Evolutionary conservation across 2,329 filamentous ascomycete species (phyloP).

Genomic region (Phaeoacremonium minimum): DNA sequence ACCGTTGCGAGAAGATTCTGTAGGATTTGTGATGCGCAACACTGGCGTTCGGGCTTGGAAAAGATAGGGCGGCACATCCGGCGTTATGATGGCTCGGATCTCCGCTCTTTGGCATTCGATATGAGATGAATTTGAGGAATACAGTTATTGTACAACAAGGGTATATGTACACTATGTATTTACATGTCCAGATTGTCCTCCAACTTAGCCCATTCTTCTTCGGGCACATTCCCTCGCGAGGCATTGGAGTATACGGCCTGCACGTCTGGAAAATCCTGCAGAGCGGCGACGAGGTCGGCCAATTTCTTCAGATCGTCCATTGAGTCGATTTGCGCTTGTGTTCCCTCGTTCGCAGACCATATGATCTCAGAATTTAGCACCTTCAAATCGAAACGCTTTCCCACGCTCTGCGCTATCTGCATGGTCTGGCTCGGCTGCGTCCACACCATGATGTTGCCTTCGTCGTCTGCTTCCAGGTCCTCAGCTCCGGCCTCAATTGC

Average conservation of each 20-base stretch:
- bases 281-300: conserved; percentile 49
- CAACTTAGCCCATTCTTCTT: conserved; percentile 51
- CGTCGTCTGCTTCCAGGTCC: conserved; percentile 63
- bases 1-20: too few relatives aligned
- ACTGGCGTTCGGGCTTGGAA: too few relatives aligned
- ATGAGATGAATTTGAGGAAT: too few relatives aligned
- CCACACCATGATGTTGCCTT: conserved; percentile 68
- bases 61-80: too few relatives aligned
- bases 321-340: conserved; percentile 59
- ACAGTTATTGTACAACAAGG: conserved; percentile 26
- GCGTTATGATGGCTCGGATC: conserved; percentile 6
- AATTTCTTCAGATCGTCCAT: conserved; percentile 53
- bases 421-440: conserved; percentile 64
- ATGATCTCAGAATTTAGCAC: conserved; percentile 76
- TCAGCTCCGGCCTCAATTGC: conserved; percentile 82
- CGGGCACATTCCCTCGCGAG: conserved; percentile 41
- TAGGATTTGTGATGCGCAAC: too few relatives aligned
- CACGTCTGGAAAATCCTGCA: conserved; percentile 68
- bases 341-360: conserved; percentile 80
- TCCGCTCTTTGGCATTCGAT: too few relatives aligned
- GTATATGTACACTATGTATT: conserved; percentile 10
- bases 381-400: conserved; percentile 58
- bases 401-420: conserved; percentile 59
- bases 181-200: conserved; percentile 45
- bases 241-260: conserved; percentile 77